Base-by-base conservation (phyloP, 2,329 filamentous ascomycete species). In the Cercospora sesami region DNA sequence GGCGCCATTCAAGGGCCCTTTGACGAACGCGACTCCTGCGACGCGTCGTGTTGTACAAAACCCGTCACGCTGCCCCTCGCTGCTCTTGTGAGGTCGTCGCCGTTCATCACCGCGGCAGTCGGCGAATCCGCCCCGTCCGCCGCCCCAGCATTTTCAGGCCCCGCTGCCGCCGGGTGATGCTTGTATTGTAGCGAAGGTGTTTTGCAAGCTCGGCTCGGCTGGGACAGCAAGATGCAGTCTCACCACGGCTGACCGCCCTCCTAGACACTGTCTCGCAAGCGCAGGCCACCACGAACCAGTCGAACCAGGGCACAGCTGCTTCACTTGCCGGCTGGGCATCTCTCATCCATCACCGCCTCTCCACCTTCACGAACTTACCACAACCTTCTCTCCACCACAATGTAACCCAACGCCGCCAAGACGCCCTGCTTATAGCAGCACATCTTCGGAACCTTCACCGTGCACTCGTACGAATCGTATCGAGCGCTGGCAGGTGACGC, bases 11-110 rank as follows among this genome's bases (percentile, higher is more conserved):
- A 21, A 45, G 39, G 60, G 8, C 18, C 33, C 9, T 36, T 62
- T 62, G 60, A 62, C 60, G 60, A 62, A 30, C 36, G 55, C 55
- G 55, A 59, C 55, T 59, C 55, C 8, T 59, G 55, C 55, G 55
- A 36, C 55, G n/a, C 28, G 55, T 31, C 4, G 8, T 21, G 55
- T 21, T 23, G 30, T 36, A 59, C 55, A 58, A 33, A 14, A 58
- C 16, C 10, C 28, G 55, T 21, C 55, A 6, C 28, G 31, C 48
- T 26, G 23, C 48, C 31, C 3, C 55, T 36, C 28, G 55, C 28
- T 28, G 10, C 7, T 36, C 28, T 18, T 3, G n/a, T 14, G 55
- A 12, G 21, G 18, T 59, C 21, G 55, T 21, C 31, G 55, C 55
- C 28, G n/a, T 2, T 36, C 8, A 36, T 16, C 23, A 26, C 48